These are phyloP conservation scores for Quercus wislizeni DNA, from an alignment of 306 rosid genomes.

Conservation along the genomic window DNA sequence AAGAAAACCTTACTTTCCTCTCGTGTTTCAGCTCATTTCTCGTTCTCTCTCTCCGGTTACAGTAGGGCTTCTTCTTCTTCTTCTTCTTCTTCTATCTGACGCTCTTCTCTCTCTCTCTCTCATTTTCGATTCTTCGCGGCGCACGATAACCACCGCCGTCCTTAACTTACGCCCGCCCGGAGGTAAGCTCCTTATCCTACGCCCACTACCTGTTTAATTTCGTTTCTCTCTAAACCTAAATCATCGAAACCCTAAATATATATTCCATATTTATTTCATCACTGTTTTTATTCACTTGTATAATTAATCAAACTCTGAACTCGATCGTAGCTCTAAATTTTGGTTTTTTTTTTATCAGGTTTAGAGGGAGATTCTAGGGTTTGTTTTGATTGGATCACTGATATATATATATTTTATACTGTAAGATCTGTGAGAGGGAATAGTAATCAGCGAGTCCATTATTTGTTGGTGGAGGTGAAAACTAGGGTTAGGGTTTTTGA, in stretches of 20 bases:
- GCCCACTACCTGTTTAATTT: not conserved
- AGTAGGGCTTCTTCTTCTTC: slow-evolving; percentile 40
- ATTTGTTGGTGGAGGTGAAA: slow-evolving; percentile 21
- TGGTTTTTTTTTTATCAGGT: slow-evolving; percentile 25
- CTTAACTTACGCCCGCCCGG: slow-evolving; percentile 33
- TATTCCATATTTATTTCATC: not conserved
- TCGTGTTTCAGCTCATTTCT: slow-evolving; percentile 12
- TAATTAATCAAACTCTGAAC: not conserved
- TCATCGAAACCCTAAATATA: slow-evolving; percentile 39
- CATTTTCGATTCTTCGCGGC: slow-evolving; percentile 24
- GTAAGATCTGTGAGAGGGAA: slow-evolving; percentile 31
- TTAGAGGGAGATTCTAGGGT: slow-evolving; percentile 26
- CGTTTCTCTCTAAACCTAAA: not conserved
- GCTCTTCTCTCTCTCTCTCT: not conserved
- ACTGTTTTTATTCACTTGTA: not conserved
- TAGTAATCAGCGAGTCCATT: slow-evolving; percentile 3
- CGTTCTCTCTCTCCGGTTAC: slow-evolving; percentile 23
- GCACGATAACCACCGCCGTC: slow-evolving; percentile 35
- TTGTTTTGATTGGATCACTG: not conserved
- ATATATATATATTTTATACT: too few species aligned
- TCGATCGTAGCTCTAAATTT: slow-evolving; percentile 7
- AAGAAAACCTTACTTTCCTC: slow-evolving; percentile 26
- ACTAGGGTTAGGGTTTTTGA: slow-evolving; percentile 60
- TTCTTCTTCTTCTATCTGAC: slow-evolving; percentile 27
- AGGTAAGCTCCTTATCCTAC: slow-evolving; percentile 23